Evolutionary conservation across 495 filamentous ascomycete genomes (phyloP), one percentile per base, ranked within the genome.

Genomic region (Aspergillus sclerotiicarbonarius): DNA sequence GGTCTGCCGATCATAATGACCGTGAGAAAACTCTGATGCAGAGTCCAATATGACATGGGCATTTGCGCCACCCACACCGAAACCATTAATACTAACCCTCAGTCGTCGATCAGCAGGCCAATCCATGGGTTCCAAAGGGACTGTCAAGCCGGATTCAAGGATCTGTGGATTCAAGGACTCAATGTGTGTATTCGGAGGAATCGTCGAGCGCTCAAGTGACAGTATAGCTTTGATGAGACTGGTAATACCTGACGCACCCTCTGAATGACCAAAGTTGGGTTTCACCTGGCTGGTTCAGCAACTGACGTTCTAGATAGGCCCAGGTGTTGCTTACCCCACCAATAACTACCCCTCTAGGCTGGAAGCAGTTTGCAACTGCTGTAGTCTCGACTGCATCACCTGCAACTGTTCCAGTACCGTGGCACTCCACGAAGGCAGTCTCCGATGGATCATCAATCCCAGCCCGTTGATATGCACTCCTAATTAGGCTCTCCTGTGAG

Each of bases 361-460:
- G 61, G 45, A 84, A 82, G 1, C 77, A 70, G 1, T 72, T 71
- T 0, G 68, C 75, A 25, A 83, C 71, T 0, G 78, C 81, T 1
- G 57, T 56, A 15, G 43, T 25, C 29, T 56, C 53, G 3, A 47
- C 41, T 20, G 2, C 4, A 51, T 57, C 45, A 12, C 54, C 54
- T 29, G 19, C 13, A 6, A n/a, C 5, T 7, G 74, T 76, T 0
- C 75, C 77, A 0, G 77, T 80, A 0, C 77, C 77, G 53, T 80
- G 76, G 41, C 64, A 71, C 41, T 80, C 75, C 19, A 71, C 59
- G 51, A 65, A 69, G 2, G 51, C 63, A 0, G 71, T 72, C 7
- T 56, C 15, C 16, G 20, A 53, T 29, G 60, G 43, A 33, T 70
- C 61, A 50, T 41, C 6, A 8, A 71, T 61, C 3, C 65, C 62